A percentile compares a stretch with the other conserved stretches of the same genome.
phyloP scores from a whole-genome alignment of 2,329 filamentous ascomycete genomes.

The Fusarium mexicanum region DNA sequence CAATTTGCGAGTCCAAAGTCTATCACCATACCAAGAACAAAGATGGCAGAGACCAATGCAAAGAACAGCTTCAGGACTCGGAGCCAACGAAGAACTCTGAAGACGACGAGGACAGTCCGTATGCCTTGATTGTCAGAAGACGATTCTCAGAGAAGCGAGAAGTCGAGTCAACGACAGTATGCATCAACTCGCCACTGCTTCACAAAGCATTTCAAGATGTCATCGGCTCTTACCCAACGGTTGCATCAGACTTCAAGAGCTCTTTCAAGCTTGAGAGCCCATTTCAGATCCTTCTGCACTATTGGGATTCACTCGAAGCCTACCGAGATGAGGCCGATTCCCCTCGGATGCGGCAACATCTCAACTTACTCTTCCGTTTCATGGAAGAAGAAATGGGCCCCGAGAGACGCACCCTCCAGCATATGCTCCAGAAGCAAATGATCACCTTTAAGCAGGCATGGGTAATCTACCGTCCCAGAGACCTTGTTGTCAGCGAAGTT shows the following conservation, averaged over 20 bases:
- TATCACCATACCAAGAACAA: not conserved
- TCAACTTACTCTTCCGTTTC: not conserved
- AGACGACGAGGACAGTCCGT: not conserved
- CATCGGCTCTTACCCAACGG: not conserved
- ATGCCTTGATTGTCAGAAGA: not conserved
- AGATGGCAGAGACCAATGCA: not conserved
- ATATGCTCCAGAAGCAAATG: not conserved
- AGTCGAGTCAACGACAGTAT: not conserved
- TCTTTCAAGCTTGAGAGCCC: not conserved
- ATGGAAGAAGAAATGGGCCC: not conserved
- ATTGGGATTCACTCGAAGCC: not conserved
- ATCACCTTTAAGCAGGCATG: not conserved
- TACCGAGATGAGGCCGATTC: not conserved
- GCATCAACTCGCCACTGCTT: not conserved
- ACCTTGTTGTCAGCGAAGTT: not conserved
- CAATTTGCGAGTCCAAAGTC: not conserved
- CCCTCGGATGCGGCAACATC: not conserved
- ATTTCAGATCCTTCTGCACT: not conserved
- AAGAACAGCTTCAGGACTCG: not conserved
- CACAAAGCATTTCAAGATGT: not conserved
- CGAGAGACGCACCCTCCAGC: not conserved
- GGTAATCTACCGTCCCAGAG: not conserved
- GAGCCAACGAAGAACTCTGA: not conserved
- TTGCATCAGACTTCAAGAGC: not conserved
- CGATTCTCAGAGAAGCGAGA: not conserved